Evolutionary conservation across 805 yeast genomes (phyloP), one percentile per base, ranked within the genome.

Genomic region (Wickerhamomyces strasburgensis): DNA sequence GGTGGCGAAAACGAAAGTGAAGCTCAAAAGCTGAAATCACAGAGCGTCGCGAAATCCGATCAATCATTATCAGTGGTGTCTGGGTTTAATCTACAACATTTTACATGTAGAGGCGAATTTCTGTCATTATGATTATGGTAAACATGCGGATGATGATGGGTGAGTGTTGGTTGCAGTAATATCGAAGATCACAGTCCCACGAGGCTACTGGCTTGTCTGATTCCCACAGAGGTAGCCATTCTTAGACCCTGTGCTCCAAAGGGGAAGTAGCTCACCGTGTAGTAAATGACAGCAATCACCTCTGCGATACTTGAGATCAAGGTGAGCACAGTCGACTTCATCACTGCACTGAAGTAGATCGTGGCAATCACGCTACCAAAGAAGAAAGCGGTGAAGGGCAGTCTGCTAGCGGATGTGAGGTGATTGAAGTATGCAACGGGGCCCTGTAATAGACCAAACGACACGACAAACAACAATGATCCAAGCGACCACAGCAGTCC

Each of bases 401-500:
- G 65, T 48, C 98, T 72, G 34, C 78, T 83, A 26, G 73, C 71
- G 3, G 95, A 80, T 5, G 83, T 58, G 44, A 93, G 68, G 57
- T 90, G 98, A 33, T 67, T 65, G 29, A 77, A 44, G 57, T 87
- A 93, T 25, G 80, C 79, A n/a, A 77, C 69, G 0, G 97, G 97
- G 0, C 98, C 98, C 65, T 88, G 96, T 16, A 90, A 64, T 14
- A 87, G 76, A 2, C 96, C 97, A 62, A 93, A 93, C 25, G 96
- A 85, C 5, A 85, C 56, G 14, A 93, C 85, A 61, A 93, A 90
- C 31, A 93, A 62, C 11, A 93, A 55, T 2, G 95, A 84, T 0
- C 98, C 98, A 62, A 90, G 66, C 2, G 96, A 78, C 98, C 98
- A 93, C 24, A 83, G 56, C 48, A 80, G 65, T 10, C 95, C 97